Evolutionary conservation across 2,329 filamentous ascomycete species (phyloP), one percentile per base, ranked within the genome.

Genomic region (Epichloe amarillans): DNA sequence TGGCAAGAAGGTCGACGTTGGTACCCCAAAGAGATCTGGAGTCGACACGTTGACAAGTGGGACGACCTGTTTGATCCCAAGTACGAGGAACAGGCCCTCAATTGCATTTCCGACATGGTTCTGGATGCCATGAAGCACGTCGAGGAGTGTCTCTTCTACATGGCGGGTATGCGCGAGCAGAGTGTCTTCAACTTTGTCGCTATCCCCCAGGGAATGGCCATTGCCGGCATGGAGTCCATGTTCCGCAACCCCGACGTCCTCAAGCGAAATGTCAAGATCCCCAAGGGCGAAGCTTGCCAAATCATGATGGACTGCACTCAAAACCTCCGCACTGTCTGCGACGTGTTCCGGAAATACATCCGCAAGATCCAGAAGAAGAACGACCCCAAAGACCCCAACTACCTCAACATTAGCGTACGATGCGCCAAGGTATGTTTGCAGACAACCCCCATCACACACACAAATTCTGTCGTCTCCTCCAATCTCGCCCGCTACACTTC

Each of bases 111-210:
- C 1, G 88, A 96, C 63, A 95, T 98, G 90, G 83, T 97, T 6
- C 75, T 97, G 53, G 88, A 93, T 61, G 88, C 91, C 5, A 75
- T 98, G 42, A 82, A 83, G 62, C 86, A 95, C 58, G 85, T 80
- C 4, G 89, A 96, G 56, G 89, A 97, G 63, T 97, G 91, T 64
- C 71, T 98, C n/a, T 96, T 90, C 73, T 98, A 97, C 71, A 88
- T 98, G 72, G 91, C 91, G 5, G 93, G 87, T 45, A 81, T 98
- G 56, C 84, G 84, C 58, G 93, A 98, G 64, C 93, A 98, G 72
- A 95, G 88, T 64, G 88, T 95, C 26, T 98, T 98, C 80, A 98
- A 98, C 76, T 98, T 98, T 67, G 89, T 89, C 46, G 91, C 91
- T 51, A 98, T 98, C 56, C 93, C 93, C 2, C 93, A 98, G 69